Evolutionary conservation across 2,329 filamentous ascomycete genomes (phyloP).

Genomic region (Trichoderma endophyticum): DNA sequence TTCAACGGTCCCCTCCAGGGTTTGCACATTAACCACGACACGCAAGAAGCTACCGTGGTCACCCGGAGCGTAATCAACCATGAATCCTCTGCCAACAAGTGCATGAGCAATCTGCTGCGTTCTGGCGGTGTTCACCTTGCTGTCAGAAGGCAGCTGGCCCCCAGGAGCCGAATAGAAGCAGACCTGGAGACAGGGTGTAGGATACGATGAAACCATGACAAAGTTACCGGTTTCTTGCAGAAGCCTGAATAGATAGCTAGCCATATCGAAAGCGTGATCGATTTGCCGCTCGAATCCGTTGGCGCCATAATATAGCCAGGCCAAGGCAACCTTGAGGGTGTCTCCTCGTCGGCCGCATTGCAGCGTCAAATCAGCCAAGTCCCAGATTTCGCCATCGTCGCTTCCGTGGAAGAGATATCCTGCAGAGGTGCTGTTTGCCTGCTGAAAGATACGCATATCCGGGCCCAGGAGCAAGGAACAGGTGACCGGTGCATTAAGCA

Average conservation of each 20-base stretch:
- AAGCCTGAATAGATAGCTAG: slow-evolving; percentile 62
- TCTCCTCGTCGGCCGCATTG: slow-evolving; percentile 90
- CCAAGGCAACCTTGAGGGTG: slow-evolving; percentile 78
- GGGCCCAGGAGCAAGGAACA: slow-evolving; percentile 83
- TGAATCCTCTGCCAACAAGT: slow-evolving; percentile 53
- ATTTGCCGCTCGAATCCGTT: slow-evolving; percentile 68
- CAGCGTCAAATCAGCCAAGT: slow-evolving; percentile 86
- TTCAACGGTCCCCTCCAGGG: slow-evolving; percentile 48
- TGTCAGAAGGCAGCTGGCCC: slow-evolving; percentile 44
- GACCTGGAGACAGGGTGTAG: slow-evolving; percentile 85
- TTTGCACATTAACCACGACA: slow-evolving; percentile 59
- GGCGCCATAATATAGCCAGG: slow-evolving; percentile 86
- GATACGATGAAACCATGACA: slow-evolving; percentile 67
- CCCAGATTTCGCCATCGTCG: slow-evolving; percentile 65
- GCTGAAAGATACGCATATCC: slow-evolving; percentile 74
- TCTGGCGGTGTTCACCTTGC: slow-evolving; percentile 45
- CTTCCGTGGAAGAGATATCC: slow-evolving; percentile 77
- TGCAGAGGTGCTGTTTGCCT: slow-evolving; percentile 80
- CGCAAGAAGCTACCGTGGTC: slow-evolving; percentile 55
- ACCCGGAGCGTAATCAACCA: slow-evolving; percentile 61
- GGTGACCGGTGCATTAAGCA: slow-evolving; percentile 87
- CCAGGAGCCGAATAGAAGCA: slow-evolving; percentile 81
- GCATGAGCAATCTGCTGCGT: slow-evolving; percentile 48
- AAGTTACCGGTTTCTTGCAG: slow-evolving; percentile 60
- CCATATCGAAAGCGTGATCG: slow-evolving; percentile 69